These are phyloP conservation scores for Suillus subluteus DNA, from an alignment of 768 basidiomycete genomes.

Conservation along the genomic window DNA sequence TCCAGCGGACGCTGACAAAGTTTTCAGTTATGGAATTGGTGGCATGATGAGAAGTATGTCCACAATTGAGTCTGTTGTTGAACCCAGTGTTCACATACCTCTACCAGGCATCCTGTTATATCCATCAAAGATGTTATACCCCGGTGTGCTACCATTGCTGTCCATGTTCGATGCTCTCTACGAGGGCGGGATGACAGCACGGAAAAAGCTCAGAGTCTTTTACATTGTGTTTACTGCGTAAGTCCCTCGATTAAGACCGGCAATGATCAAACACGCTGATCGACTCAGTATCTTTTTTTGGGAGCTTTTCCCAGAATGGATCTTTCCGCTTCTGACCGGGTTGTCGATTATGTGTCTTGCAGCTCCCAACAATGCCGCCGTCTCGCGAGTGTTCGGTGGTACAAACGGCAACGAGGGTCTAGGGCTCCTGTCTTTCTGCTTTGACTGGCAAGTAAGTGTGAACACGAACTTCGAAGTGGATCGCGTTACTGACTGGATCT, in stretches of 20 bases:
- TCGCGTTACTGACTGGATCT: background rate
- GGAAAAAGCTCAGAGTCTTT: constrained; percentile 48
- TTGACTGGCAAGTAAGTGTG: constrained; percentile 48
- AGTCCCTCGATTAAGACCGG: constrained; percentile 5
- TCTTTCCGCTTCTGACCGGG: constrained; percentile 65
- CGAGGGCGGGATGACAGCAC: constrained; percentile 38
- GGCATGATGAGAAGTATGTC: constrained; percentile 47
- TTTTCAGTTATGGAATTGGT: constrained; percentile 38
- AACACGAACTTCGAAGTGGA: constrained; percentile 24
- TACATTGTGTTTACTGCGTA: constrained; percentile 49
- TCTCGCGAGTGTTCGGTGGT: constrained; percentile 72
- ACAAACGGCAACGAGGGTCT: constrained; percentile 69
- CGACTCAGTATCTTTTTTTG: constrained; percentile 35
- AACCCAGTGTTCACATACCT: background rate
- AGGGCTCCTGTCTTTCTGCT: constrained; percentile 60
- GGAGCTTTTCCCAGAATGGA: constrained; percentile 31
- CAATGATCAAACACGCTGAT: constrained; percentile 10
- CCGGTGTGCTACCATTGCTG: constrained; percentile 47
- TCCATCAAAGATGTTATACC: constrained; percentile 57
- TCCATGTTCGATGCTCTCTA: constrained; percentile 54
- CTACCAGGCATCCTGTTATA: constrained; percentile 47
- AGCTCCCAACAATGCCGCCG: constrained; percentile 48
- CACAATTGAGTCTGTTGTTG: background rate
- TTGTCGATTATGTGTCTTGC: constrained; percentile 66
- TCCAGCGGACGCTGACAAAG: background rate